Base-by-base conservation (phyloP, 495 filamentous ascomycete genomes). In the Aspergillus sclerotiicarbonarius region DNA sequence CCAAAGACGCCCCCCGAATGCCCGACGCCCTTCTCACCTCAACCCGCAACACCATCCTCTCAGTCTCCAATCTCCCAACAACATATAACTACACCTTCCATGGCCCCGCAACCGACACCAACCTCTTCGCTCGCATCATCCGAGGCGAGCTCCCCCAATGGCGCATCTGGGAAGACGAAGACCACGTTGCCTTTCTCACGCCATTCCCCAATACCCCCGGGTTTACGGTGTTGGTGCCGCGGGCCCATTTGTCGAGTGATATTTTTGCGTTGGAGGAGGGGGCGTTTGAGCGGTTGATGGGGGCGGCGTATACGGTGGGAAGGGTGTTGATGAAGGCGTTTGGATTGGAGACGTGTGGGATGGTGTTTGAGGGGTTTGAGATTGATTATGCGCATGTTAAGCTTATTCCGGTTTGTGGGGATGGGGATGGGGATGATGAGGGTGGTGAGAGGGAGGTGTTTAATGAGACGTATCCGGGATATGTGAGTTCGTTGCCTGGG, bases 341-440 rank as follows among this genome's bases (percentile, higher is more conserved):
- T 57, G 32, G 54, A 6, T 6, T 51, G 4, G 29, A 41, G 15
- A 31, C 35, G 13, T 57, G 54, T 41, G 54, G 54, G 16, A 57
- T 57, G 54, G 48, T 57, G 29, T 57, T 57, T 41, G 54, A 57
- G 46, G 54, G 54, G 18, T 51, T 57, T 31, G 54, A 57, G 43
- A 57, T 57, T 19, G 55, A 57, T 19, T 57, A 57, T 37, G 47
- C 55, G 9, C 55, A 57, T 57, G 55, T 51, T 13, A 57, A 57
- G 46, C 46, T 57, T n/a, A 51, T 57, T 35, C 55, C 55, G 8
- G 48, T 57, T 13, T 46, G 43, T 19, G 30, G 41, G 12, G 41
- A 15, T 16, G 47, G 10, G 25, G 25, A 25, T 18, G 55, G 21
- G 13, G 55, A 51, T 43, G 32, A 16, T 29, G 46, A 10, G 21